phyloP scores from a whole-genome alignment of 164 flowering plant species.

The Hamamelis virginiana region DNA sequence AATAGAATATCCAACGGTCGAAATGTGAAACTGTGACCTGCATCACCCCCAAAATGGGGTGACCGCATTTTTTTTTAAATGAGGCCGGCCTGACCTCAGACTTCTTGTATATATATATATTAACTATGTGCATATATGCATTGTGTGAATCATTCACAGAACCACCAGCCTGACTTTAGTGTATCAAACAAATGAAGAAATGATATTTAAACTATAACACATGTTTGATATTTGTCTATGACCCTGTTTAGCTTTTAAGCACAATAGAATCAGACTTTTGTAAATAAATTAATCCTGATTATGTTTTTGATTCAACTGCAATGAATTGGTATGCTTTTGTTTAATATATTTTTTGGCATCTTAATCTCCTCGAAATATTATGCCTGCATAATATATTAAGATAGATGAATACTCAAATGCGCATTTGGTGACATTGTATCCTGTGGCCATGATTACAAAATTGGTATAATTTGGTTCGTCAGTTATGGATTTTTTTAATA shows the following conservation, averaged over 20 bases:
- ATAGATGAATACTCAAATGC: constrained; percentile 2
- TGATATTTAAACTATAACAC: constrained; percentile 1
- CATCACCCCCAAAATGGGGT: too few relatives aligned
- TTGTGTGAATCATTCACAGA: constrained; percentile 19
- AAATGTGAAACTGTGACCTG: too few relatives aligned
- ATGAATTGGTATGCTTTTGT: background rate
- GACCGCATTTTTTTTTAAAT: too few relatives aligned
- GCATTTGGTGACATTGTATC: too few relatives aligned
- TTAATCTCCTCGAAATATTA: constrained; percentile 33
- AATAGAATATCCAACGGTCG: too few relatives aligned
- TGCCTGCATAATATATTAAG: background rate
- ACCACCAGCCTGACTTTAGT: constrained; percentile 8
- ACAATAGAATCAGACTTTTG: background rate
- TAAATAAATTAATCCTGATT: constrained; percentile 6
- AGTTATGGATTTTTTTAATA: too few relatives aligned
- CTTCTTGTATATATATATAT: background rate
- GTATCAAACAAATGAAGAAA: constrained; percentile 4
- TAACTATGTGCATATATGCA: background rate
- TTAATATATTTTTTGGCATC: constrained; percentile 9
- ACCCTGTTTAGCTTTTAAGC: constrained; percentile 8
- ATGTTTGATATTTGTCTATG: background rate
- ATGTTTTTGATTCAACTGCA: constrained; percentile 5
- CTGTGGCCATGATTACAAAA: too few relatives aligned
- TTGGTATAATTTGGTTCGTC: too few relatives aligned
- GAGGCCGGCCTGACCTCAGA: too few relatives aligned